phyloP scores from a whole-genome alignment of 2,329 filamentous ascomycete genomes.

The Xenoacremonium recifei region DNA sequence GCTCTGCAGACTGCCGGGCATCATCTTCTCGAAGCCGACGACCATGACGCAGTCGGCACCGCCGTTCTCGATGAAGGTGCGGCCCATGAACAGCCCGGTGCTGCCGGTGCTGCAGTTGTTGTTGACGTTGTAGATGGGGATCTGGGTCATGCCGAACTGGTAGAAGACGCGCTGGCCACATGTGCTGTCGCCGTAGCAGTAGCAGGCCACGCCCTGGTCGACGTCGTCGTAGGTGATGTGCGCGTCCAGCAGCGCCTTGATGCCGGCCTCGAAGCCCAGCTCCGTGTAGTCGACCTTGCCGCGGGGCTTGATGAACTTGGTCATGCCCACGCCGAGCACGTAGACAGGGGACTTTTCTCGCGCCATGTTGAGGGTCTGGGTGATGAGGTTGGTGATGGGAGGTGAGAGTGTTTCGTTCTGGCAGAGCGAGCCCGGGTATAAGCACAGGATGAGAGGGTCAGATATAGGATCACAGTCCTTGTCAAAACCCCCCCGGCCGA shows the following conservation, averaged over 20 bases:
- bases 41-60: slow-evolving; percentile 87
- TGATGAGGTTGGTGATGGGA: slow-evolving; percentile 1
- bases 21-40: slow-evolving; percentile 98
- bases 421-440: slow-evolving; percentile 1
- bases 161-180: slow-evolving; percentile 97
- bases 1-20: slow-evolving; percentile 77
- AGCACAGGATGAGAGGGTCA: no score
- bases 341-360: slow-evolving; percentile 62
- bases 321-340: slow-evolving; percentile 97
- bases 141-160: slow-evolving; percentile 96
- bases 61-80: slow-evolving; percentile 76
- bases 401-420: background rate
- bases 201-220: slow-evolving; percentile 93
- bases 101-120: slow-evolving; percentile 98
- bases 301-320: slow-evolving; percentile 96
- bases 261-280: slow-evolving; percentile 86
- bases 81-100: slow-evolving; percentile 81
- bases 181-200: slow-evolving; percentile 94
- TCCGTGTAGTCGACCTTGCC: slow-evolving; percentile 94
- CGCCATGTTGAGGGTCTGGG: slow-evolving; percentile 38
- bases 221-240: slow-evolving; percentile 97
- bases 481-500: no score
- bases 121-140: slow-evolving; percentile 97
- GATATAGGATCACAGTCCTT: no score
- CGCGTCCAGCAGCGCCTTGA: slow-evolving; percentile 82